Conservation (phyloP, 345 rosid genomes). For the Murraya paniculata region DNA sequence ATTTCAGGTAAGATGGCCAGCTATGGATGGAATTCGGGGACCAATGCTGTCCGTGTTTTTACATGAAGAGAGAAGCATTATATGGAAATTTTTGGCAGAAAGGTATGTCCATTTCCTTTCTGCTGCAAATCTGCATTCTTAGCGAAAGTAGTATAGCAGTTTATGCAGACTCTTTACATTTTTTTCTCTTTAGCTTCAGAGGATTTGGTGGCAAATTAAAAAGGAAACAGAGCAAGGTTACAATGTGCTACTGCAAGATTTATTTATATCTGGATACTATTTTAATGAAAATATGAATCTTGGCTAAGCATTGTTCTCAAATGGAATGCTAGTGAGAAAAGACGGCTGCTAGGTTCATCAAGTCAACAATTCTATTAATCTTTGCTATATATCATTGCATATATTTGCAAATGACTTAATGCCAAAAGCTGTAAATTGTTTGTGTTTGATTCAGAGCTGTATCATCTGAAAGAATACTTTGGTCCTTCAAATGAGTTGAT, state of each 20-base stretch:
- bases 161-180: neutral
- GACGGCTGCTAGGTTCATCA: neutral
- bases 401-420: neutral
- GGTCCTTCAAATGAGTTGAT: constrained; percentile 30
- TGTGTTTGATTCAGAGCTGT: constrained; percentile 2
- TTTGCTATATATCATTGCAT: neutral
- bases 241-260: neutral
- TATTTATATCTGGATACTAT: neutral
- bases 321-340: neutral
- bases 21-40: constrained; percentile 43
- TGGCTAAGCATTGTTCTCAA: neutral
- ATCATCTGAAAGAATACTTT: constrained; percentile 18
- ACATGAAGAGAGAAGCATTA: constrained; percentile 38
- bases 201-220: no score
- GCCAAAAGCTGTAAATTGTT: neutral
- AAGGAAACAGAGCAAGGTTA: no score
- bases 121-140: neutral
- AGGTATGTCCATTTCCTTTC: constrained; percentile 6
- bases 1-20: constrained; percentile 24
- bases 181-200: no score
- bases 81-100: constrained; percentile 13
- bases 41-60: constrained; percentile 46
- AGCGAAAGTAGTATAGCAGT: neutral
- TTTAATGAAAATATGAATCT: neutral
- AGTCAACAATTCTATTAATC: neutral